Evolutionary conservation across 768 basidiomycete genomes (phyloP), one percentile per base, ranked within the genome.

Genomic region (Tricholoma sp.): DNA sequence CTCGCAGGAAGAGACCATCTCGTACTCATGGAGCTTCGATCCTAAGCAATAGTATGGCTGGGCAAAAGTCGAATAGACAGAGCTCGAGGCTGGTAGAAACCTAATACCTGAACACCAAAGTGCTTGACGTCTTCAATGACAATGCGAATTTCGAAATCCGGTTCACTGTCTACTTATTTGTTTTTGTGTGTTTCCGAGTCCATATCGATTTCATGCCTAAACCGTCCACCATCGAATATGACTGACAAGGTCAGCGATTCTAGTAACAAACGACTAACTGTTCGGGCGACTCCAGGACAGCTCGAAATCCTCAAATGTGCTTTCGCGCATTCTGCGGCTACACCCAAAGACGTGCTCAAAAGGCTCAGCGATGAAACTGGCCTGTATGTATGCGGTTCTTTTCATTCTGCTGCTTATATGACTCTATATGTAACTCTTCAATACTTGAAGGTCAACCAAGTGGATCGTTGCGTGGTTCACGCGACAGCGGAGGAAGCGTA

Each of bases 401-500:
- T 44, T 17, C 53, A n/a, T 34, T 13, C 53, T 17, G 28, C 7
- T 37, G 32, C 44, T 28, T 2, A 37, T 42, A 57, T 57, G 52
- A 45, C 51, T 6, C n/a, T 49, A 15, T 54, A 9, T 4, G 24
- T 31, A 13, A 6, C 50, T 15, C 17, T 42, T 34, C 13, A 15
- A 15, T 4, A 24, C 24, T 10, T 10, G 11, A 34, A 58, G 57
- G 28, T 42, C 57, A 5, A 50, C 47, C 20, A 58, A 58, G 49
- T 58, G 57, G 57, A 58, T 58, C 32, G 20, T 36, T 13, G 18
- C 57, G 5, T 58, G 57, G 57, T 54, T 49, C n/a, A 20, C 47
- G 29, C 57, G 57, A n/a, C 53, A 58, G 20, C 18, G 57, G 53
- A 45, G 37, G 28, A 58, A 54, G 24, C 48, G 36, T 24, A 24